These are phyloP conservation scores for Talaromyces piceae DNA, from an alignment of 2,329 filamentous ascomycete species.

Conservation along the genomic window DNA sequence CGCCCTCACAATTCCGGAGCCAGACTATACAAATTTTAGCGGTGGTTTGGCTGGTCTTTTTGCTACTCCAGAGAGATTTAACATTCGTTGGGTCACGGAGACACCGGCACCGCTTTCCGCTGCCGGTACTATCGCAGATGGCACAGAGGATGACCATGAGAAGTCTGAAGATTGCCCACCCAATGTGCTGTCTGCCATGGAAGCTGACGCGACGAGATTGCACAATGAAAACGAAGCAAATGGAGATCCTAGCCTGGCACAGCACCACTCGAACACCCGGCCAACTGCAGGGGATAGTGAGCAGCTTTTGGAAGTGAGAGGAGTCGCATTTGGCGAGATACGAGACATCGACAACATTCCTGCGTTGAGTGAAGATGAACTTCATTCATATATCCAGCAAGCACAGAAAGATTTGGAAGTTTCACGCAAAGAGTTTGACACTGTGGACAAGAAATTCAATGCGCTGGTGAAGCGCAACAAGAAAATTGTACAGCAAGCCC, in stretches of 20 bases:
- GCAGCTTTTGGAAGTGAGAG: constrained; percentile 29
- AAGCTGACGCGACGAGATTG: constrained; percentile 34
- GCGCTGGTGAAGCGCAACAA: constrained; percentile 37
- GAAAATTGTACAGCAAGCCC: constrained; percentile 36
- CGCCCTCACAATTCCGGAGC: constrained; percentile 26
- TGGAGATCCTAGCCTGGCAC: constrained; percentile 13
- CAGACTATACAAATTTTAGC: constrained; percentile 37
- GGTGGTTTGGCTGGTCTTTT: constrained; percentile 40
- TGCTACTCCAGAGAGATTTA: constrained; percentile 38
- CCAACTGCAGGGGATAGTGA: constrained; percentile 29
- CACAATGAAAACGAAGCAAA: constrained; percentile 24
- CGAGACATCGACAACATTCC: constrained; percentile 34
- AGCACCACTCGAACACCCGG: constrained; percentile 23
- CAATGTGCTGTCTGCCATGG: constrained; percentile 33
- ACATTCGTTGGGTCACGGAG: constrained; percentile 39
- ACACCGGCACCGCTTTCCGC: constrained; percentile 4
- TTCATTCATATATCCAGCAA: constrained; percentile 32
- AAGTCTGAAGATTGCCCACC: constrained; percentile 20
- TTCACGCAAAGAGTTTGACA: constrained; percentile 60
- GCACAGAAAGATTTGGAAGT: constrained; percentile 60
- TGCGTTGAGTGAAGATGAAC: constrained; percentile 34
- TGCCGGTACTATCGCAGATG: constrained; percentile 14
- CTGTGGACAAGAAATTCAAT: constrained; percentile 37
- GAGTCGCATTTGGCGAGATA: constrained; percentile 23
- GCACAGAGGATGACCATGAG: constrained; percentile 18